A percentile compares a stretch with the other conserved stretches of the same genome.
These are phyloP conservation scores for Verticillium zaregamsianum DNA, from an alignment of 2,329 filamentous ascomycete genomes.

Conservation along the genomic window DNA sequence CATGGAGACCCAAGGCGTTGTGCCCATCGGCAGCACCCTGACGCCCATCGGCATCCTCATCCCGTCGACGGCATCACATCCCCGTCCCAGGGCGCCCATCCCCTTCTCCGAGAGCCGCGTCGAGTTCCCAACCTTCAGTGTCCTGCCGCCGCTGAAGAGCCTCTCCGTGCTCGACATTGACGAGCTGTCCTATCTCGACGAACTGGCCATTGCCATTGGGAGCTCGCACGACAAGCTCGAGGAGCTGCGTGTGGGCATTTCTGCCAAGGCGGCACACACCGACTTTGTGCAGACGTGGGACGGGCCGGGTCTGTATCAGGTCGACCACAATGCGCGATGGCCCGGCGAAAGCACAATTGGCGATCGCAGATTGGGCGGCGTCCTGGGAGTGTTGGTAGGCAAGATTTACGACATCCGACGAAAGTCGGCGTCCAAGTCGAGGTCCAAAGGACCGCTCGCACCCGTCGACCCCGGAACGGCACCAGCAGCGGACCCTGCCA, in stretches of 20 bases:
- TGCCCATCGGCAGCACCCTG: slow-evolving; percentile 30
- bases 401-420: slow-evolving; percentile 57
- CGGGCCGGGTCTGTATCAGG: slow-evolving; percentile 56
- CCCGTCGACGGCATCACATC: slow-evolving; percentile 22
- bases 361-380: slow-evolving; percentile 62
- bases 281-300: slow-evolving; percentile 62
- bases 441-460: not conserved
- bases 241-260: slow-evolving; percentile 72
- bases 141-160: slow-evolving; percentile 69
- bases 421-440: slow-evolving; percentile 11
- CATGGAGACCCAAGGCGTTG: slow-evolving; percentile 12
- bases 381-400: slow-evolving; percentile 64
- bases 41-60: slow-evolving; percentile 37
- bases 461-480: not conserved
- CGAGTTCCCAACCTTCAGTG: slow-evolving; percentile 76
- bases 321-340: slow-evolving; percentile 55
- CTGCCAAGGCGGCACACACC: slow-evolving; percentile 37
- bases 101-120: slow-evolving; percentile 54
- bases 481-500: not conserved
- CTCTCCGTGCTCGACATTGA: slow-evolving; percentile 78
- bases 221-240: slow-evolving; percentile 61
- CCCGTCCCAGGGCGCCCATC: slow-evolving; percentile 31
- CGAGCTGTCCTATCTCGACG: slow-evolving; percentile 76
- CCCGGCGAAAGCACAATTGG: slow-evolving; percentile 54
- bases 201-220: slow-evolving; percentile 74